These are phyloP conservation scores for Albifimbria verrucaria DNA, from an alignment of 2,329 filamentous ascomycete genomes.

Conservation along the genomic window DNA sequence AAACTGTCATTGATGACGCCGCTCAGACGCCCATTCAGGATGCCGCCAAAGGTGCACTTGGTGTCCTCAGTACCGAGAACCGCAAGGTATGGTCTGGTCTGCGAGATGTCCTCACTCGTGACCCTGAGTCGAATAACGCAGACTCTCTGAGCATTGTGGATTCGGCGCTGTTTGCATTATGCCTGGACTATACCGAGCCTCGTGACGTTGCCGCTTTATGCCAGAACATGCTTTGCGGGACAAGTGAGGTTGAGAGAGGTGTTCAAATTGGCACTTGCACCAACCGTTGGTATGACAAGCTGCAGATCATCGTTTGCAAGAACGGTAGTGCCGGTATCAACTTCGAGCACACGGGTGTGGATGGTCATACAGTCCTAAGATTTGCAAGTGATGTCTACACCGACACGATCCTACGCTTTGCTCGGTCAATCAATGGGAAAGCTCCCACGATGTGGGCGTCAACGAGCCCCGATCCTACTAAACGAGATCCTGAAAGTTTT, in stretches of 20 bases:
- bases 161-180: slow-evolving; percentile 87
- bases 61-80: slow-evolving; percentile 93
- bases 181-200: slow-evolving; percentile 89
- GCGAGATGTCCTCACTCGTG: slow-evolving; percentile 80
- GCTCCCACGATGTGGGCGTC: slow-evolving; percentile 91
- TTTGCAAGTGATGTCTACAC: slow-evolving; percentile 97
- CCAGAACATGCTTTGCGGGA: slow-evolving; percentile 97
- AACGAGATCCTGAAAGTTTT: slow-evolving; percentile 86
- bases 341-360: slow-evolving; percentile 97
- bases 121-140: slow-evolving; percentile 88
- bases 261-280: slow-evolving; percentile 97
- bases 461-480: slow-evolving; percentile 85
- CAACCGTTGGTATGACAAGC: slow-evolving; percentile 98
- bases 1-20: slow-evolving; percentile 89
- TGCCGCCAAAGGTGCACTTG: slow-evolving; percentile 89
- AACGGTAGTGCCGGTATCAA: slow-evolving; percentile 99
- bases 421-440: slow-evolving; percentile 89
- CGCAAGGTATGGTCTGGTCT: slow-evolving; percentile 93
- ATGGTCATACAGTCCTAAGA: slow-evolving; percentile 92
- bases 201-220: slow-evolving; percentile 78
- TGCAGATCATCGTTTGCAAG: slow-evolving; percentile 98
- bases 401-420: slow-evolving; percentile 94
- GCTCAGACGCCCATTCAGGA: slow-evolving; percentile 86
- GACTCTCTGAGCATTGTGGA: slow-evolving; percentile 96
- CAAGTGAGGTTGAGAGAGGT: slow-evolving; percentile 84